A percentile compares a stretch with the other conserved stretches of the same genome.
These are phyloP conservation scores for Salix dunnii DNA, from an alignment of 345 rosid species.

Conservation along the genomic window DNA sequence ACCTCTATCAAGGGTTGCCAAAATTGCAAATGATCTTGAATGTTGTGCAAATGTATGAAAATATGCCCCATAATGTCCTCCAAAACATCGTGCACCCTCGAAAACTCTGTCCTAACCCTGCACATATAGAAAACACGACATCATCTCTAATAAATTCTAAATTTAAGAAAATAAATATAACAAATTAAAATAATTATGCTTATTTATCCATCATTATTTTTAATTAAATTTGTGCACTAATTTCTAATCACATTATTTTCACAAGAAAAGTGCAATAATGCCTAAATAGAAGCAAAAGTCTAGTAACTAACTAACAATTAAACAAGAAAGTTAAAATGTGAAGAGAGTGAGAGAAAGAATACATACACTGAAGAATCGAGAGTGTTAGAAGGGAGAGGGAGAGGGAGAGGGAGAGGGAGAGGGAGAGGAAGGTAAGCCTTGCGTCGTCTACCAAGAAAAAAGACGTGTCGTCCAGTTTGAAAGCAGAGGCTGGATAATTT, in stretches of 20 bases:
- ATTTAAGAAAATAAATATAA: neutral
- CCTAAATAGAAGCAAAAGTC: neutral
- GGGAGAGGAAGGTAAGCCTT: conserved; percentile 38
- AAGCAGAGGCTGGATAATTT: conserved; percentile 51
- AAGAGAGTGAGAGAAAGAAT: neutral
- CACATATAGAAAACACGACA: neutral
- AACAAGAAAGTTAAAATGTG: no score
- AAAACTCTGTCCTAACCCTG: conserved; percentile 41
- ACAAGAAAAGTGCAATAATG: no score
- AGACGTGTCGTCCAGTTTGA: conserved; percentile 23
- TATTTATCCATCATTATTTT: no score
- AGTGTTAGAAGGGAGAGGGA: conserved; percentile 60
- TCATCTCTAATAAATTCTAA: no score
- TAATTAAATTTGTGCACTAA: no score
- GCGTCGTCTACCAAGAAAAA: conserved; percentile 29
- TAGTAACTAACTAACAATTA: neutral
- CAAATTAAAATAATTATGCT: neutral
- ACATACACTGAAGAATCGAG: conserved; percentile 47
- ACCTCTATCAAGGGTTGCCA: conserved; percentile 88
- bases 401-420: conserved; percentile 58
- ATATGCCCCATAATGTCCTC: conserved; percentile 60
- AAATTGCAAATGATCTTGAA: conserved; percentile 71
- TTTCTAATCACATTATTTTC: no score
- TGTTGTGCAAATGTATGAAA: conserved; percentile 50
- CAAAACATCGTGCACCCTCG: conserved; percentile 49